Percentiles rank a stretch among this genome's conserved stretches.
These are phyloP conservation scores for Solanum etuberosum DNA, from an alignment of 257 asterid genomes.

Conservation along the genomic window DNA sequence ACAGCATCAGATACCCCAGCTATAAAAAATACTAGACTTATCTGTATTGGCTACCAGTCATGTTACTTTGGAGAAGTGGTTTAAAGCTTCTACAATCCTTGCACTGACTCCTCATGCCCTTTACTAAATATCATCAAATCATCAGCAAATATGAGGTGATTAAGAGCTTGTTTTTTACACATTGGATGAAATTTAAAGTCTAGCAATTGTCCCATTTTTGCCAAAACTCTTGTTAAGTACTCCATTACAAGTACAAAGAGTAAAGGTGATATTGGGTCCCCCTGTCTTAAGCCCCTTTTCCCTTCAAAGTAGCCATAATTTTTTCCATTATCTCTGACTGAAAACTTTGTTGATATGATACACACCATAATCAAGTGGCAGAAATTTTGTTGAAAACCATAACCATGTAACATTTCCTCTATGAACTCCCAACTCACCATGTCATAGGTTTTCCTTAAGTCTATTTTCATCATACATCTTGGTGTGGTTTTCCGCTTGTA, in stretches of 20 bases:
- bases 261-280: too few relatives aligned
- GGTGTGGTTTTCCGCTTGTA: neutral
- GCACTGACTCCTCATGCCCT: neutral
- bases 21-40: neutral
- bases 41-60: neutral
- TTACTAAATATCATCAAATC: neutral
- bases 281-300: too few relatives aligned
- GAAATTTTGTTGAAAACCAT: neutral
- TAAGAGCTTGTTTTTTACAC: neutral
- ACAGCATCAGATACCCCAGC: neutral
- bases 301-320: too few relatives aligned
- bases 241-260: too few relatives aligned
- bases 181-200: neutral
- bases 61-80: neutral
- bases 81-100: neutral
- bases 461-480: neutral
- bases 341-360: neutral
- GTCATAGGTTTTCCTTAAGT: neutral
- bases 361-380: neutral
- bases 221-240: neutral
- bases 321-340: neutral
- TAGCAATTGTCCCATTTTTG: neutral
- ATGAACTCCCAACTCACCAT: neutral
- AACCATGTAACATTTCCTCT: neutral
- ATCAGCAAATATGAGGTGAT: neutral